Percentiles rank a stretch among this genome's conserved stretches.
Conservation (phyloP, 257 asterid genomes). For the Perilla frutescens region DNA sequence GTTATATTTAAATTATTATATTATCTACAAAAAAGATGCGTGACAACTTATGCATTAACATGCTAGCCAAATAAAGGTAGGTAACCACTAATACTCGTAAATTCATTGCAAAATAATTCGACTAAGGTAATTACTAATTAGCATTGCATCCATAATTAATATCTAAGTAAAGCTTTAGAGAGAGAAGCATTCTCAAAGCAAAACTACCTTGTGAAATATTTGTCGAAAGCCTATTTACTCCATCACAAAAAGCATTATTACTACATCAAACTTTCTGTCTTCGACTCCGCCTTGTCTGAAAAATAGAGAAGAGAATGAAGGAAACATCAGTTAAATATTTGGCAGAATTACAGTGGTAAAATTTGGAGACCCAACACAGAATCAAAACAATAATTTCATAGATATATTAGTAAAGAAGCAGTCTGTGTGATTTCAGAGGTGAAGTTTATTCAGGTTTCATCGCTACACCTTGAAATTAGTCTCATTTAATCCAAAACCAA, state of each 20-base stretch:
- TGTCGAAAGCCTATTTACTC: not conserved
- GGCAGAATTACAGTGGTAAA: not conserved
- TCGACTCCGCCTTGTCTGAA: slow-evolving; percentile 52
- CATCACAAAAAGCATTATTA: not conserved
- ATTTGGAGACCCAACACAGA: not conserved
- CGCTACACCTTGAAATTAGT: not conserved
- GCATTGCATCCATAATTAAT: too few relatives aligned
- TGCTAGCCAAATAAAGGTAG: too few relatives aligned
- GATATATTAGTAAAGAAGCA: not conserved
- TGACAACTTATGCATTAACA: too few relatives aligned
- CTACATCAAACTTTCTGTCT: slow-evolving; percentile 47
- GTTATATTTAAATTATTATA: too few relatives aligned
- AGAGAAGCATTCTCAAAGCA: not conserved
- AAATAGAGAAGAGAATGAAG: not conserved
- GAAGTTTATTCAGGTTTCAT: not conserved
- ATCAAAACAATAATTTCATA: not conserved
- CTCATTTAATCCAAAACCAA: not conserved
- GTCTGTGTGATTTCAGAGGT: not conserved
- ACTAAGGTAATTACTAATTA: too few relatives aligned
- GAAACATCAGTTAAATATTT: not conserved
- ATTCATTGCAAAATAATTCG: too few relatives aligned
- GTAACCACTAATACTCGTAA: too few relatives aligned
- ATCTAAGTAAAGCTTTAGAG: not conserved
- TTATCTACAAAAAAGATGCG: too few relatives aligned
- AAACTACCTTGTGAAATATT: not conserved